Evolutionary conservation across 257 asterid species (phyloP).

Genomic region (Solanum chilense): DNA sequence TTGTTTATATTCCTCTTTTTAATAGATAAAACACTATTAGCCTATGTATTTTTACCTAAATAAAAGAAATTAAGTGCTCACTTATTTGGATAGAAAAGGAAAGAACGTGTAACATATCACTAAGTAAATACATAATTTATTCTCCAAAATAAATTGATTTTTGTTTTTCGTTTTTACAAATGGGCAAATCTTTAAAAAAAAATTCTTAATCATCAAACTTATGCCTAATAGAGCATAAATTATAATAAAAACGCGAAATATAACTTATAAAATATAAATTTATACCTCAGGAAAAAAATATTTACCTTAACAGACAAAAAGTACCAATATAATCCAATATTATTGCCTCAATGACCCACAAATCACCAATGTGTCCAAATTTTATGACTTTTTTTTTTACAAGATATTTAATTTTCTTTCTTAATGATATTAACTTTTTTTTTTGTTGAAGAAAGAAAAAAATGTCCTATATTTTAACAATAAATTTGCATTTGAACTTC

Average conservation of each 20-base stretch:
- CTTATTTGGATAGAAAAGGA: neutral
- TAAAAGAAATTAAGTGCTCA: neutral
- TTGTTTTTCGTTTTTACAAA: no score
- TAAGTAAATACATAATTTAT: no score
- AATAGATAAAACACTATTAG: no score
- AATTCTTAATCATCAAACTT: neutral
- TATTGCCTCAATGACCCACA: constrained; percentile 17
- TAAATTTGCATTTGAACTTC: neutral
- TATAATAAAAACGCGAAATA: neutral
- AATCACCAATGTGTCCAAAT: neutral
- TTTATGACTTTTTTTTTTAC: neutral
- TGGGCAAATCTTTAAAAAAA: no score
- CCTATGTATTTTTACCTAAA: no score
- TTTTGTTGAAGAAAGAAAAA: neutral
- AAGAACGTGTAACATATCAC: neutral
- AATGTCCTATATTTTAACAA: neutral
- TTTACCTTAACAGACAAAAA: neutral
- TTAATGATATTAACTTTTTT: neutral
- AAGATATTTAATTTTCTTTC: neutral
- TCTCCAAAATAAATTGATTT: no score
- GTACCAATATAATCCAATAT: neutral
- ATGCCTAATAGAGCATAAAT: neutral
- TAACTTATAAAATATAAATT: neutral
- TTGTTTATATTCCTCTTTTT: neutral
- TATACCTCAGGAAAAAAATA: neutral